Percentiles rank a stretch among this genome's conserved stretches.
Evolutionary conservation across 2,329 filamentous ascomycete species (phyloP).

Genomic region (Tolypocladium paradoxum): DNA sequence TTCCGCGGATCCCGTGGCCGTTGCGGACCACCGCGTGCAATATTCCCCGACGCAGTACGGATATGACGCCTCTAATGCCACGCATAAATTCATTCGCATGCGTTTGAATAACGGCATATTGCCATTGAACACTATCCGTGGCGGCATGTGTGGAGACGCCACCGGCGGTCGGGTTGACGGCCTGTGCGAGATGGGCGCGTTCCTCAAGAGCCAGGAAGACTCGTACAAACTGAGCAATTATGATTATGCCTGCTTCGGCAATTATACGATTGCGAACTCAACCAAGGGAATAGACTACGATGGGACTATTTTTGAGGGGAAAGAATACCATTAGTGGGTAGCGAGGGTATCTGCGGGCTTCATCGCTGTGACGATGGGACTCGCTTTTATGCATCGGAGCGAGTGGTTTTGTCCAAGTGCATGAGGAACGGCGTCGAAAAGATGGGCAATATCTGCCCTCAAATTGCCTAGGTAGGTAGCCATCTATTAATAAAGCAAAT

Average conservation of each 20-base stretch:
- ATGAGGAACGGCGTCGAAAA: too few relatives aligned
- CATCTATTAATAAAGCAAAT: too few relatives aligned
- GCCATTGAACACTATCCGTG: slow-evolving; percentile 34
- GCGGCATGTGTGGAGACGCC: slow-evolving; percentile 25
- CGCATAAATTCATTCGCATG: slow-evolving; percentile 37
- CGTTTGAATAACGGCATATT: slow-evolving; percentile 38
- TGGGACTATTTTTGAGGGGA: slow-evolving; percentile 19
- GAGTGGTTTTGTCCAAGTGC: too few relatives aligned
- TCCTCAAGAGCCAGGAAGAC: slow-evolving; percentile 28
- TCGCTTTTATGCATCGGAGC: too few relatives aligned
- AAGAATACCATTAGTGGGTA: background rate
- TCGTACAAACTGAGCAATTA: slow-evolving; percentile 30
- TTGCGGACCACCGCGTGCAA: slow-evolving; percentile 24
- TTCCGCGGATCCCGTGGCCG: slow-evolving; percentile 23
- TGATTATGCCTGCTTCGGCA: slow-evolving; percentile 35
- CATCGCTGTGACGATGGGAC: too few relatives aligned
- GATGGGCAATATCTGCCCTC: too few relatives aligned
- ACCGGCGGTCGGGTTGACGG: slow-evolving; percentile 28
- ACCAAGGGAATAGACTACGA: slow-evolving; percentile 30
- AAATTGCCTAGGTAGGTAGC: too few relatives aligned
- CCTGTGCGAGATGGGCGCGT: slow-evolving; percentile 29
- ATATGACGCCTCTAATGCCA: slow-evolving; percentile 27
- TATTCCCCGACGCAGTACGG: slow-evolving; percentile 34
- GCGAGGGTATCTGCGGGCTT: too few relatives aligned
- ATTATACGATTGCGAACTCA: slow-evolving; percentile 29